Evolutionary conservation across 2,329 filamentous ascomycete genomes (phyloP), one percentile per base, ranked within the genome.

Genomic region (Didymella arachidicola): DNA sequence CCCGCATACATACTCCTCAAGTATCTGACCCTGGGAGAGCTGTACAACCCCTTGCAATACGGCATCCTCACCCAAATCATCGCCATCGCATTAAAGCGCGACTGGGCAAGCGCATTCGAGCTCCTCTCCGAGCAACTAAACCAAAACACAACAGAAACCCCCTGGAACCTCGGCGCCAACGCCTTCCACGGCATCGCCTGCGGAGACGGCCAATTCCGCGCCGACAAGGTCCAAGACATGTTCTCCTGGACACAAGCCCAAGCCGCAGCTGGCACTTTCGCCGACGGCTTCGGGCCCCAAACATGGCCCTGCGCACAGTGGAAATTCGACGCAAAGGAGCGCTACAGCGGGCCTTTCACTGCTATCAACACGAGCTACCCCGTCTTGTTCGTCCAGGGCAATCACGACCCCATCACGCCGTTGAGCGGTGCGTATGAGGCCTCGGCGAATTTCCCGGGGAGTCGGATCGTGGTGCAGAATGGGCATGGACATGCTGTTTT

Each of bases 391-490:
- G 57, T 64, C 2, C 64, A 64, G 19, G 55, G 63, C 25, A 55
- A 57, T 11, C 38, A 51, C 19, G 67, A 68, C 22, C 64, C 67
- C 0, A 61, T 68, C 16, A 67, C 65, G 10, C 65, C 65, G 3
- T 41, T 69, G 10, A 62, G 60, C 25, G 52, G 48, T 3, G 67
- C 62, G 6, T 61, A 60, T 22, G 64, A 66, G 25, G 60, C 63
- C 2, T 61, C 65, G 16, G 34, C 51, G 4, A 60, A 61, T 16
- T 63, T 68, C 42, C 29, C 32, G 14, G 57, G 61, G 1, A 65
- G 62, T 34, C 42, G 63, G 2, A 11, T 67, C 18, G 22, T 67
- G 12, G 52, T 61, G 34, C 65, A 64, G 16, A 57, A 64, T 12
- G 65, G 63, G 7, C 60, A 61, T 32, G 64, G 64, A 11, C 62